Evolutionary conservation across 1,139 yeast genomes (phyloP).

Genomic region (Suhomyces ambrosiae): DNA sequence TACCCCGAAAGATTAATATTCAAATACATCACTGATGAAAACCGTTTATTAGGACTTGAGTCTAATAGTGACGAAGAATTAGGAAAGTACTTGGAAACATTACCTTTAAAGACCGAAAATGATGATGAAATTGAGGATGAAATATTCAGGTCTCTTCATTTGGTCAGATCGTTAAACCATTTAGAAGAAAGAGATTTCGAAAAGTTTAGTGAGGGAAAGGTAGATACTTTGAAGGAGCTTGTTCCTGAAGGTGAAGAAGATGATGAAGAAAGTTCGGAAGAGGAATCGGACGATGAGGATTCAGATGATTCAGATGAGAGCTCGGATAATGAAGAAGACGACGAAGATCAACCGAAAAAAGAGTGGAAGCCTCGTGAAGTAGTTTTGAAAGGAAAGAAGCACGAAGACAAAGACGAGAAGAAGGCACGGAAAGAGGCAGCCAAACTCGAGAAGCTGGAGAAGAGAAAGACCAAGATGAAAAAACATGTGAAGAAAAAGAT

Average conservation of each 20-base stretch:
- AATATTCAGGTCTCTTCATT: slow-evolving; percentile 81
- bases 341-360: slow-evolving; percentile 24
- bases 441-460: slow-evolving; percentile 82
- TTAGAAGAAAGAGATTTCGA: slow-evolving; percentile 87
- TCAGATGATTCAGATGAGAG: slow-evolving; percentile 32
- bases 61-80: slow-evolving; percentile 48
- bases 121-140: slow-evolving; percentile 71
- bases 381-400: slow-evolving; percentile 66
- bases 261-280: slow-evolving; percentile 13
- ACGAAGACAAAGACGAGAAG: slow-evolving; percentile 83
- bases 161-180: slow-evolving; percentile 73
- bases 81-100: slow-evolving; percentile 38
- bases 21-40: slow-evolving; percentile 59
- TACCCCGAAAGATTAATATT: slow-evolving; percentile 83
- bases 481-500: slow-evolving; percentile 86
- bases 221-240: slow-evolving; percentile 70
- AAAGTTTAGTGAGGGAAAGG: slow-evolving; percentile 78
- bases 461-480: slow-evolving; percentile 87
- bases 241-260: slow-evolving; percentile 33
- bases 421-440: slow-evolving; percentile 82
- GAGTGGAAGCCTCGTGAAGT: slow-evolving; percentile 47
- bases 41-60: slow-evolving; percentile 39
- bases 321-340: slow-evolving; percentile 35
- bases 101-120: slow-evolving; percentile 58
- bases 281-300: slow-evolving; percentile 21